A percentile compares a stretch with the other conserved stretches of the same genome.
Evolutionary conservation across 1,284 basidiomycete species (phyloP).

Genomic region (Rhodotorula glutinis): DNA sequence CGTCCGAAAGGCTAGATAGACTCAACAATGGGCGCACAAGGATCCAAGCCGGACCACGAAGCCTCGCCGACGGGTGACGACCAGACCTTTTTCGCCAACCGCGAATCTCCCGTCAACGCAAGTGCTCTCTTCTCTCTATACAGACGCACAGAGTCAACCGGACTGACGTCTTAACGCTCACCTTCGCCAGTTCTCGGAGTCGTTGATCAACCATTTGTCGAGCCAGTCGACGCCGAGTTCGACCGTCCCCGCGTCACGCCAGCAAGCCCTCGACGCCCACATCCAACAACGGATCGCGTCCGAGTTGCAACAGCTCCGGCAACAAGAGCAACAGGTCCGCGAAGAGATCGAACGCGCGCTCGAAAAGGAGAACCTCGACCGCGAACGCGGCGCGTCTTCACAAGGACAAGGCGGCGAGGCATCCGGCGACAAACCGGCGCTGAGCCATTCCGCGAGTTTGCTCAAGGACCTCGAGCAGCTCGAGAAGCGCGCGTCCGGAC

Average conservation of each 20-base stretch:
- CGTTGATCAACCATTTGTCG: constrained; percentile 34
- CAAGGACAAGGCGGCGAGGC: neutral
- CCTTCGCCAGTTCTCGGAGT: constrained; percentile 32
- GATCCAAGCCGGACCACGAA: constrained; percentile 30
- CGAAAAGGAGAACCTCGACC: constrained; percentile 45
- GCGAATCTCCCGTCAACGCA: constrained; percentile 29
- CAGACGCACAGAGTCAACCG: neutral
- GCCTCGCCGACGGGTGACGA: constrained; percentile 7
- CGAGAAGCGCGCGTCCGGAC: constrained; percentile 17
- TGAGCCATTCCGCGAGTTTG: constrained; percentile 33
- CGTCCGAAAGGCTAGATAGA: neutral
- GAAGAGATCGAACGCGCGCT: constrained; percentile 42
- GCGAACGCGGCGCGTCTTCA: constrained; percentile 17
- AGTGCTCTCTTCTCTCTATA: neutral
- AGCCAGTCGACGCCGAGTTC: constrained; percentile 15
- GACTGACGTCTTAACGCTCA: neutral
- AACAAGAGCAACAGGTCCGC: constrained; percentile 40
- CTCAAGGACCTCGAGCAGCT: constrained; percentile 33
- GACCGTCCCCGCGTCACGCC: constrained; percentile 33
- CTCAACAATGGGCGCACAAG: constrained; percentile 19
- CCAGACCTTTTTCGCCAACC: constrained; percentile 34
- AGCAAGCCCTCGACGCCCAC: constrained; percentile 43
- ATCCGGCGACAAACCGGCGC: constrained; percentile 6
- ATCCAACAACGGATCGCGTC: constrained; percentile 41
- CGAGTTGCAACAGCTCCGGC: constrained; percentile 38